A percentile compares a stretch with the other conserved stretches of the same genome.
phyloP scores from a whole-genome alignment of 176 grass and related monocot genomes.

The Carex kokanica region DNA sequence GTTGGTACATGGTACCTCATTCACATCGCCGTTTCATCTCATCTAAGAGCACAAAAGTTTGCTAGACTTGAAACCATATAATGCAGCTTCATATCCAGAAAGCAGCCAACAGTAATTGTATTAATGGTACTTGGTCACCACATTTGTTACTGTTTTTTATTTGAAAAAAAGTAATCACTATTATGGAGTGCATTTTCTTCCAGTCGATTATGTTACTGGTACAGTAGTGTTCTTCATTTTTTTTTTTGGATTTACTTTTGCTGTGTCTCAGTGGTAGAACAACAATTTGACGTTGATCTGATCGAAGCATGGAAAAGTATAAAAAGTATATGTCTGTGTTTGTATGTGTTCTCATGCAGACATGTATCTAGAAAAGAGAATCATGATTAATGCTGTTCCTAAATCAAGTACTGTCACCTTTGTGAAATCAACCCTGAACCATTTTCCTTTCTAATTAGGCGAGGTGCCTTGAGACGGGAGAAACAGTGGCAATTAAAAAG shows the following conservation, averaged over 20 bases:
- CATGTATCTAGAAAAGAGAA: neutral
- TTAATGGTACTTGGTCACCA: neutral
- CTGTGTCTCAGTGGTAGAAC: neutral
- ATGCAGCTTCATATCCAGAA: neutral
- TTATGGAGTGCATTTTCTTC: neutral
- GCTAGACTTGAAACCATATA: neutral
- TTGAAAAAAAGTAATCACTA: neutral
- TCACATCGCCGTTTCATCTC: neutral
- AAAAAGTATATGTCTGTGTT: neutral
- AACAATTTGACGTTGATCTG: neutral
- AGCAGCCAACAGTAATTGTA: neutral
- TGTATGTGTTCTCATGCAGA: neutral
- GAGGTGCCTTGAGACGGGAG: conserved; percentile 71
- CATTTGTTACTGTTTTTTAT: neutral
- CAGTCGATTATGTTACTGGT: neutral
- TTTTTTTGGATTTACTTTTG: neutral
- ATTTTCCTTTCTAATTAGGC: conserved; percentile 37
- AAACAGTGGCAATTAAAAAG: conserved; percentile 78
- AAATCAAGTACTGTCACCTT: neutral
- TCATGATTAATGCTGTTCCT: neutral
- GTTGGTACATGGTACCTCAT: neutral
- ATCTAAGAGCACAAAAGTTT: neutral
- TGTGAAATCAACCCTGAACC: neutral
- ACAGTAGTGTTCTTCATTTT: neutral
- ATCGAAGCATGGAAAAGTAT: no score